Evolutionary conservation across 2,329 filamentous ascomycete species (phyloP).

Genomic region (Calonectria henricotiae): DNA sequence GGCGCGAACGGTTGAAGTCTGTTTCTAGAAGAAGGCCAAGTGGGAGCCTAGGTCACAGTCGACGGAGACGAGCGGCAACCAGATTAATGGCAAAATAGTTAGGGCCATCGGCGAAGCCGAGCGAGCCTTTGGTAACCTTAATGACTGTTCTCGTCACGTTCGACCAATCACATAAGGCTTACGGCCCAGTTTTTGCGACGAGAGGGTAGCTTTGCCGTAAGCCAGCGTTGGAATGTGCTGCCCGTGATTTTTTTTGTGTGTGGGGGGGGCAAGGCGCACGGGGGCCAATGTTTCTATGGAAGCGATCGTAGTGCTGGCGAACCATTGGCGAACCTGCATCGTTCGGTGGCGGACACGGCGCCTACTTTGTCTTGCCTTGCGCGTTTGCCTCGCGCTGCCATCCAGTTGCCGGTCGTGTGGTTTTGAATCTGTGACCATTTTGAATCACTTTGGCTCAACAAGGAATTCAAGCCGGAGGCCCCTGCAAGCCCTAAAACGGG

Average conservation of each 20-base stretch:
- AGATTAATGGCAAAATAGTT: constrained; percentile 42
- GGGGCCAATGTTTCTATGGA: constrained; percentile 37
- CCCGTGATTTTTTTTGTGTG: constrained; percentile 25
- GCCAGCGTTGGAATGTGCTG: constrained; percentile 52
- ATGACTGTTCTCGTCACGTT: constrained; percentile 34
- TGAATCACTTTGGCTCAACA: constrained; percentile 28
- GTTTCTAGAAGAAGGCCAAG: constrained; percentile 42
- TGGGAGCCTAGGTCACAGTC: constrained; percentile 42
- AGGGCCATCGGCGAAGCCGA: constrained; percentile 52
- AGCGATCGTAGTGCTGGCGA: constrained; percentile 28
- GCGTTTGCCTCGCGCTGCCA: constrained; percentile 14
- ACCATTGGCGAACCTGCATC: constrained; percentile 25
- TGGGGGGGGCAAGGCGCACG: constrained; percentile 39
- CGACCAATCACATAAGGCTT: constrained; percentile 40
- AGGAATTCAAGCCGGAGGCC: constrained; percentile 19
- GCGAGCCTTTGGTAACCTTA: constrained; percentile 50
- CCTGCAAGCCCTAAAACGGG: constrained; percentile 20
- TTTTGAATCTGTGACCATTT: constrained; percentile 11
- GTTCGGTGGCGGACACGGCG: constrained; percentile 26
- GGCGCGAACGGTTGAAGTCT: constrained; percentile 37
- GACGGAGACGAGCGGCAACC: constrained; percentile 37
- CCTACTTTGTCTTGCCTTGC: constrained; percentile 29
- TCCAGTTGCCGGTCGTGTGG: constrained; percentile 9
- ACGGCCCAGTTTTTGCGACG: constrained; percentile 28
- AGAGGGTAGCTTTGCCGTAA: constrained; percentile 39